Percentiles rank a stretch among this genome's conserved stretches.
Conservation (phyloP, 495 filamentous ascomycete genomes). For the Podospora sp. region DNA sequence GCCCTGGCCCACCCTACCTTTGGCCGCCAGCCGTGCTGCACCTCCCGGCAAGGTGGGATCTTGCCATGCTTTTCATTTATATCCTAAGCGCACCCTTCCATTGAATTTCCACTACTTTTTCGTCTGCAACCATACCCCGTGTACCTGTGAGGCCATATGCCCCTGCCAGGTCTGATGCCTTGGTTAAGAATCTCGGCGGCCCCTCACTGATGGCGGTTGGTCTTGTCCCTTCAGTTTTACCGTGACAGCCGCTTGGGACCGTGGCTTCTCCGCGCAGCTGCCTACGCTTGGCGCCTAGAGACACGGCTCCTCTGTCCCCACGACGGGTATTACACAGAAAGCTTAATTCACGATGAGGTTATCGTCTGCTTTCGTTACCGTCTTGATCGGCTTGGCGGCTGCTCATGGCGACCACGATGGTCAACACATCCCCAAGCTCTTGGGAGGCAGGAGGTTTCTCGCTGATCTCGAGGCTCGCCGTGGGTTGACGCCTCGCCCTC, state of each 20-base stretch:
- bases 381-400: constrained; percentile 27
- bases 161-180: constrained; percentile 12
- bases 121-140: constrained; percentile 31
- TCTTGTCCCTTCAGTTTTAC: constrained; percentile 18
- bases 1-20: constrained; percentile 11
- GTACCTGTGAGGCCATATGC: constrained; percentile 21
- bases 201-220: constrained; percentile 26
- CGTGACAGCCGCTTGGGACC: background rate
- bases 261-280: background rate
- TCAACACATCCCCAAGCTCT: constrained; percentile 38
- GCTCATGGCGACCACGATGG: constrained; percentile 38
- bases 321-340: constrained; percentile 17
- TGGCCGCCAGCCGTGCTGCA: constrained; percentile 15
- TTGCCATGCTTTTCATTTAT: constrained; percentile 30
- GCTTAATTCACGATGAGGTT: constrained; percentile 37
- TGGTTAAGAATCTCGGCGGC: constrained; percentile 24
- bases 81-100: constrained; percentile 25
- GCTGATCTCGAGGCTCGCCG: constrained; percentile 32
- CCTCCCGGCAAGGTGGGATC: constrained; percentile 29
- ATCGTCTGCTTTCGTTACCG: constrained; percentile 32
- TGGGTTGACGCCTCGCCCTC: constrained; percentile 3
- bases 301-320: background rate
- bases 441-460: constrained; percentile 42
- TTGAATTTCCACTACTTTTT: constrained; percentile 16
- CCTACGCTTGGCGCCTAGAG: constrained; percentile 13